Evolutionary conservation across 2,329 filamentous ascomycete genomes (phyloP).

Genomic region (Aureobasidium sp.): DNA sequence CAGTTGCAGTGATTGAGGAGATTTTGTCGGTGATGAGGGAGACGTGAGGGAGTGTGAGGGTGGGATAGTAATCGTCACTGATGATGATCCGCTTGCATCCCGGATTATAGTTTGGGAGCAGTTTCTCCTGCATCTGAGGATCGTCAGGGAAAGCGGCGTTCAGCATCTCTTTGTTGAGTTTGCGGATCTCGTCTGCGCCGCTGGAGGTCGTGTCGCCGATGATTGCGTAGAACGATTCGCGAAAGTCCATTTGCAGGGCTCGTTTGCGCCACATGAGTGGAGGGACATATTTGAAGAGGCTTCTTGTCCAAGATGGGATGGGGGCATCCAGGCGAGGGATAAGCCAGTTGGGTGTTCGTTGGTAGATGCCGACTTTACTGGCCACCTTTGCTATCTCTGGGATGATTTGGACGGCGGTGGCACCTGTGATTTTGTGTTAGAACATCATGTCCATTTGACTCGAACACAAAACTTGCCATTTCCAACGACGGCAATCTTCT

Average conservation of each 20-base stretch:
- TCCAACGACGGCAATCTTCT: constrained; percentile 53
- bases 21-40: constrained; percentile 46
- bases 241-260: constrained; percentile 48
- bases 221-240: constrained; percentile 43
- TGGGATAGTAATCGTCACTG: constrained; percentile 50
- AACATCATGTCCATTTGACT: not conserved
- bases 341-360: constrained; percentile 54
- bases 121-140: constrained; percentile 45
- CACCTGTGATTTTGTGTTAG: constrained; percentile 32
- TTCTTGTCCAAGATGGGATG: constrained; percentile 37
- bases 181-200: constrained; percentile 37
- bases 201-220: constrained; percentile 37
- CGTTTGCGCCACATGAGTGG: constrained; percentile 45
- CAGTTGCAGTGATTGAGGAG: constrained; percentile 38
- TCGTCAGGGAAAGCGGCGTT: constrained; percentile 41
- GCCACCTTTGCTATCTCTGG: constrained; percentile 49
- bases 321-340: constrained; percentile 46
- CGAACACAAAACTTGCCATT: constrained; percentile 38
- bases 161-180: constrained; percentile 34
- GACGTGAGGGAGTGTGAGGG: constrained; percentile 43
- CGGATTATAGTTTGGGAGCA: constrained; percentile 48
- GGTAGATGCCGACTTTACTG: constrained; percentile 47
- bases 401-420: constrained; percentile 53
- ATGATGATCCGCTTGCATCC: constrained; percentile 52
- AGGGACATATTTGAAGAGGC: constrained; percentile 45